Conservation (phyloP, 2,329 filamentous ascomycete species). For the Thielaviopsis ethacetica region DNA sequence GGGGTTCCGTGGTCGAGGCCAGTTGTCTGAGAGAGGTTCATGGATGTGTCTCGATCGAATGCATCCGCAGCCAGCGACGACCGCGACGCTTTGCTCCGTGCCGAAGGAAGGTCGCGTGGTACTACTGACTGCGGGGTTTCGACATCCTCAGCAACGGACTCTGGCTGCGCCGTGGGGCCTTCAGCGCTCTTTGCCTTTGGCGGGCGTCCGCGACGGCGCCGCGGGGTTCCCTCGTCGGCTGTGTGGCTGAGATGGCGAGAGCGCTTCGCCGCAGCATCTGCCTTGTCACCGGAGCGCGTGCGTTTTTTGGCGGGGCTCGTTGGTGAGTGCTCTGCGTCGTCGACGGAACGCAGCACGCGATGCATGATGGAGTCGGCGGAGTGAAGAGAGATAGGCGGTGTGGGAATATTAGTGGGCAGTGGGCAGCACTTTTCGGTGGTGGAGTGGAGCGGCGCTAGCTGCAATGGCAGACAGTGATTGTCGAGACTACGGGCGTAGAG, state of each 20-base stretch:
- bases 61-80: not conserved
- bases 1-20: slow-evolving; percentile 5
- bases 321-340: no score
- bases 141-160: not conserved
- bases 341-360: not conserved
- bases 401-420: not conserved
- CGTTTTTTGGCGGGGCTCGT: not conserved
- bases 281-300: not conserved
- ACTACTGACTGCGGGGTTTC: not conserved
- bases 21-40: not conserved
- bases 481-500: not conserved
- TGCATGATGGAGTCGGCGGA: not conserved
- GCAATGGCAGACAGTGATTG: not conserved
- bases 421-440: not conserved
- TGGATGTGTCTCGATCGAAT: not conserved
- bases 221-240: no score
- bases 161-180: not conserved
- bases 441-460: not conserved
- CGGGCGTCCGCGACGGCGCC: not conserved
- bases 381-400: not conserved
- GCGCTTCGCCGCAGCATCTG: not conserved
- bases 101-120: not conserved
- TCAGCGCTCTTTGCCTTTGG: not conserved
- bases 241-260: not conserved
- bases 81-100: not conserved